Base-by-base conservation (phyloP, 1,284 basidiomycete genomes). In the Erythrobasidium hasegawianum region DNA sequence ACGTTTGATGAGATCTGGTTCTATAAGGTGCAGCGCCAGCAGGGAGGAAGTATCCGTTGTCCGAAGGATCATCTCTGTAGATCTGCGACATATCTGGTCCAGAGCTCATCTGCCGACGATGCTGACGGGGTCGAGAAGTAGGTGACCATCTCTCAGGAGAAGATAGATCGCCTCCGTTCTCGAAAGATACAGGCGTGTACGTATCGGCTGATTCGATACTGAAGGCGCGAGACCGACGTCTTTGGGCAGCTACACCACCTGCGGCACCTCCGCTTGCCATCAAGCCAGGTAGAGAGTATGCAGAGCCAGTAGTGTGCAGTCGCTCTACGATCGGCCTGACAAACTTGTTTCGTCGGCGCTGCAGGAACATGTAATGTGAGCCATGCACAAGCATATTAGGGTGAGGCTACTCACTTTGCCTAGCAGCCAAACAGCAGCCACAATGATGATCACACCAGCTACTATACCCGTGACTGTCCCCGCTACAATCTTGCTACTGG, bases 221-320 rank as follows among this genome's bases (percentile, higher is more conserved):
- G 26, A 65, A 65, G n/a, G 62, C 62, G n/a, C 62, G 54, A 1
- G 55, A 65, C n/a, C 62, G 62, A 26, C 62, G 62, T 40, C 56
- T 55, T 13, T 38, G 20, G 24, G 40, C 53, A 20, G 24, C 20
- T n/a, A 11, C 40, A 11, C 1, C 2, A 9, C 50, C 39, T 49
- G 2, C 26, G 8, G 26, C 22, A 27, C 45, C 56, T 3, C 26
- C 29, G 16, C 53, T 38, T 7, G 41, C 29, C 2, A 65, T 18
- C 41, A 58, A 29, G 22, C 62, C 54, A 18, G 62, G 56, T n/a
- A 65, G 55, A 24, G 62, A 65, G 56, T 57, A 65, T 14, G 53
- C 62, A 18, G 50, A 55, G 7, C 62, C 62, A 26, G 41, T 65
- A 1, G 62, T 56, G 26, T 65, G 62, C 62, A 65, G 29, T 10